Base-by-base conservation (phyloP, 805 yeast species). In the Isabelozyma pseudorhagii region DNA sequence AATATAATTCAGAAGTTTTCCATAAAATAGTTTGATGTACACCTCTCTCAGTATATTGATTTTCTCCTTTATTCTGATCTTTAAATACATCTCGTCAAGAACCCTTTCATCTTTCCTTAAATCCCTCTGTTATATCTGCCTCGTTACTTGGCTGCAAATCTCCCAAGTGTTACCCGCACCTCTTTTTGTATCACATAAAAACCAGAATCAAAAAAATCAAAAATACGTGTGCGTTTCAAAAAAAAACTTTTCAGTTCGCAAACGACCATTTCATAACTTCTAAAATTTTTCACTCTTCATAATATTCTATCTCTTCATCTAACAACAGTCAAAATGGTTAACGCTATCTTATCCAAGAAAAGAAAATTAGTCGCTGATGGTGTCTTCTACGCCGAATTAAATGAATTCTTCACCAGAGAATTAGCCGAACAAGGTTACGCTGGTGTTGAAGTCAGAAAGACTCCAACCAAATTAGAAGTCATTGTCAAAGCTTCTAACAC, bases 331-430 rank as follows among this genome's bases (percentile, higher is more conserved):
- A 49, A 48, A 58, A 64, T 65, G 69, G 67, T 61, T 59, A 63
- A 59, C 64, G 74, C 69, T 58, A 87, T 92, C 78, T 70, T 74
- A 64, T 93, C 98, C 73, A 89, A 90, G 83, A 93, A 90, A 84
- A 92, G 97, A 89, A 92, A 92, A 92, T 88, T 92, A 75, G 98
- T 94, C 76, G 97, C 97, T 80, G 99, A 94, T 85, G 99, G 99
- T 89, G 99, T 94, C 72, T 90, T 94, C 86, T 94, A 87, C 96
- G 99, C 99, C 79, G 99, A 94, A 84, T 83, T 94, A 74, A 94
- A 94, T 86, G 99, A 94, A 84, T 94, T 94, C 94, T 94, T 94
- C 91, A 90, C 97, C 85, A 93, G 99, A 84, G 99, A 94, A 81
- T 88, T 94, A 74, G 97, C 99, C 69, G 99, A 94, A 84, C 97